Evolutionary conservation across 441 rosid species (phyloP).

Genomic region (Viola pubescens): DNA sequence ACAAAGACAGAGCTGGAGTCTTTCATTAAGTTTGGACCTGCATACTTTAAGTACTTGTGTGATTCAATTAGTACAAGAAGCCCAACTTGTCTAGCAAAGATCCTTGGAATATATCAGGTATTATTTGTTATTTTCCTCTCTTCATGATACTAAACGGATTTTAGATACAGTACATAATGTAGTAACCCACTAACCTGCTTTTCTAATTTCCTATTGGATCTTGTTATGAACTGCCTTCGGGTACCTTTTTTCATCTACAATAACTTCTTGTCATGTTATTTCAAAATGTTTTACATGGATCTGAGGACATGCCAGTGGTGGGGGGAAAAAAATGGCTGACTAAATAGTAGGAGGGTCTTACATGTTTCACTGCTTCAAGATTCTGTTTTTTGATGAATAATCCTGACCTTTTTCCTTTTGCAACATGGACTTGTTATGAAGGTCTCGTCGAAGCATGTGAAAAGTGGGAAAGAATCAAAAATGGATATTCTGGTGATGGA

Average conservation of each 20-base stretch:
- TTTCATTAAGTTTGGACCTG: slow-evolving; percentile 77
- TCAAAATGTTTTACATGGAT: no score
- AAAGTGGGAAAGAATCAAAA: slow-evolving; percentile 78
- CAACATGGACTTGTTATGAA: slow-evolving; percentile 21
- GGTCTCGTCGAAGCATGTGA: slow-evolving; percentile 65
- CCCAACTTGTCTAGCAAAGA: slow-evolving; percentile 94
- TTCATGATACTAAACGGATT: background rate
- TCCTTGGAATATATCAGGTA: slow-evolving; percentile 97
- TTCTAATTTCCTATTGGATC: no score
- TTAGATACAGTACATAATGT: no score
- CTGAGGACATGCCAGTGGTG: no score
- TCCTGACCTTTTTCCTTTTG: slow-evolving; percentile 5
- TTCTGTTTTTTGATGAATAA: background rate
- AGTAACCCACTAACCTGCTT: no score
- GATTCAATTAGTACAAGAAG: slow-evolving; percentile 67
- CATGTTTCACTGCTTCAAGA: background rate
- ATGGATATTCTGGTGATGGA: slow-evolving; percentile 94
- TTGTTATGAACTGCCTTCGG: no score
- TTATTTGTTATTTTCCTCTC: slow-evolving; percentile 11
- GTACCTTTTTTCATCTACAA: no score
- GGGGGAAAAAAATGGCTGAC: no score
- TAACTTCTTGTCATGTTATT: no score
- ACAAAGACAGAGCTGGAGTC: slow-evolving; percentile 96
- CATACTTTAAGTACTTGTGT: slow-evolving; percentile 68
- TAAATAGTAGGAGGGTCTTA: background rate